A percentile compares a stretch with the other conserved stretches of the same genome.
Conservation (phyloP, 2,329 filamentous ascomycete genomes). For the Hymenoscyphus repandus region DNA sequence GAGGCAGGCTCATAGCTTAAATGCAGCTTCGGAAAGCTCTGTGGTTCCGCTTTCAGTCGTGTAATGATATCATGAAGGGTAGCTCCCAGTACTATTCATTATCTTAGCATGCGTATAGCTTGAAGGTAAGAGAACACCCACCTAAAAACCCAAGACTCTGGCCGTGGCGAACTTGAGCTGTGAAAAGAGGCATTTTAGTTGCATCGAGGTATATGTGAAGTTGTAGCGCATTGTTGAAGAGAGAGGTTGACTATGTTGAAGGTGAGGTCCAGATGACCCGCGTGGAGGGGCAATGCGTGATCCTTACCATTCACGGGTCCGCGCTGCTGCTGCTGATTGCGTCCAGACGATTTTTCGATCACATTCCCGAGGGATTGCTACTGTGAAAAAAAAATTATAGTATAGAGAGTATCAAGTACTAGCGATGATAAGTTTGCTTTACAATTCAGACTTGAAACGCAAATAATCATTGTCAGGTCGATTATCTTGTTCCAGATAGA, state of each 20-base stretch:
- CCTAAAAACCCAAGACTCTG: conserved; percentile 44
- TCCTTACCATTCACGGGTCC: too few species aligned
- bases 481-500: too few species aligned
- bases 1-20: conserved; percentile 71
- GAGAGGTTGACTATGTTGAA: neutral
- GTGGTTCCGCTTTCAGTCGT: conserved; percentile 80
- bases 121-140: conserved; percentile 37
- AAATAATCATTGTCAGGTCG: too few species aligned
- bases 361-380: too few species aligned
- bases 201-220: conserved; percentile 11
- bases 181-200: conserved; percentile 41
- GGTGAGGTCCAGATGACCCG: too few species aligned
- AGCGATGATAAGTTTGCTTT: too few species aligned
- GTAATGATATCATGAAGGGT: conserved; percentile 87
- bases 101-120: neutral
- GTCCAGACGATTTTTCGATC: too few species aligned
- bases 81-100: conserved; percentile 67
- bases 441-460: too few species aligned
- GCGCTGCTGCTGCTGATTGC: too few species aligned
- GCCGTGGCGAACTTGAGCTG: conserved; percentile 61
- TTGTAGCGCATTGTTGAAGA: neutral
- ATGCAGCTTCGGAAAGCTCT: conserved; percentile 76
- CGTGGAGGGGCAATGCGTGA: too few species aligned
- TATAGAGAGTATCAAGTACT: too few species aligned
- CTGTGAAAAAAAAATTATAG: too few species aligned